phyloP scores from a whole-genome alignment of 2,329 filamentous ascomycete genomes.

The Hypoxylon sp. region DNA sequence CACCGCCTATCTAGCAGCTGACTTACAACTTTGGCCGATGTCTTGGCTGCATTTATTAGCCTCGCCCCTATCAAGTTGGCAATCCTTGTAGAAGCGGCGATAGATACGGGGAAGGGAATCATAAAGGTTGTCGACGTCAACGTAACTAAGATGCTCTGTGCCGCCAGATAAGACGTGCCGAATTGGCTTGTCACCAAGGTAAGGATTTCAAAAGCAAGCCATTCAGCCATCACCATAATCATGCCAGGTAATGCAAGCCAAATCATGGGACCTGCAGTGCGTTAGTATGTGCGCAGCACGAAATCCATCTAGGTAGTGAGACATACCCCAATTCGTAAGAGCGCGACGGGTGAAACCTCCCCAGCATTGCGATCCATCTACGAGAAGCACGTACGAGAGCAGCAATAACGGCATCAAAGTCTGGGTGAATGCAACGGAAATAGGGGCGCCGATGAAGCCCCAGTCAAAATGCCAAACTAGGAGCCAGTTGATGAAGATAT shows the following conservation, averaged over 20 bases:
- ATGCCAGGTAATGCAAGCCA: constrained; percentile 88
- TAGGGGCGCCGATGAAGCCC: constrained; percentile 82
- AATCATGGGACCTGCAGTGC: constrained; percentile 76
- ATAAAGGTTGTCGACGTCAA: constrained; percentile 87
- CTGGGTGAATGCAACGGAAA: constrained; percentile 81
- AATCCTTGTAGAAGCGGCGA: constrained; percentile 88
- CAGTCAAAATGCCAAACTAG: constrained; percentile 79
- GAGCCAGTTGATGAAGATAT: constrained; percentile 82
- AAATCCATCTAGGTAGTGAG: not conserved
- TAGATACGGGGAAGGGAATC: constrained; percentile 90
- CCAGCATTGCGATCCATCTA: constrained; percentile 83
- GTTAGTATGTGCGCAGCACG: constrained; percentile 21
- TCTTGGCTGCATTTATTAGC: constrained; percentile 83
- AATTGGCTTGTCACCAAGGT: constrained; percentile 87
- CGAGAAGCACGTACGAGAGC: constrained; percentile 78
- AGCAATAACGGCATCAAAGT: constrained; percentile 80
- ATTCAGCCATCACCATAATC: constrained; percentile 94
- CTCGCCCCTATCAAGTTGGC: constrained; percentile 93
- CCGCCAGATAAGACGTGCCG: constrained; percentile 82
- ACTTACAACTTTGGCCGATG: constrained; percentile 79
- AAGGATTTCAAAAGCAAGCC: constrained; percentile 91
- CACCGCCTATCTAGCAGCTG: constrained; percentile 6
- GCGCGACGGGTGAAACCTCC: constrained; percentile 80
- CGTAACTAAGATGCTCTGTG: constrained; percentile 87
- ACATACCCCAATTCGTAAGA: constrained; percentile 76